A percentile compares a stretch with the other conserved stretches of the same genome.
Evolutionary conservation across 75 land plant species (phyloP).

Genomic region (Chamaecyparis obtusa): DNA sequence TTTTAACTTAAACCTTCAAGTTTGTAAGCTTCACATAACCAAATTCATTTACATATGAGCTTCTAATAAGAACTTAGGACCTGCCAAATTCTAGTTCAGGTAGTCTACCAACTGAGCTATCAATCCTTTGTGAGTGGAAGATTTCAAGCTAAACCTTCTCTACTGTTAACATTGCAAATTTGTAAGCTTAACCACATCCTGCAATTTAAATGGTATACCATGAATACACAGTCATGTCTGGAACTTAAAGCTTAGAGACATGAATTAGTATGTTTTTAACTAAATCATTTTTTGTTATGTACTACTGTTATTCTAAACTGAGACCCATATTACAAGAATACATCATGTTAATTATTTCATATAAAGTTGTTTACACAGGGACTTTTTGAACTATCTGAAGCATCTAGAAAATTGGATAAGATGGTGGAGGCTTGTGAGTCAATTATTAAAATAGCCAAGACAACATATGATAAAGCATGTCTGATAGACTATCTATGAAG

Average conservation of each 20-base stretch:
- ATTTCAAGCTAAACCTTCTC: too few relatives aligned
- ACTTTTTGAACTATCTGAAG: conserved; percentile 34
- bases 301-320: neutral
- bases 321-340: neutral
- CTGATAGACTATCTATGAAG: conserved; percentile 21
- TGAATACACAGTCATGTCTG: neutral
- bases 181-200: neutral
- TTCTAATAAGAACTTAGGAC: too few relatives aligned
- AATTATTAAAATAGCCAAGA: conserved; percentile 8
- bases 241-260: neutral
- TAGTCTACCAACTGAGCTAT: too few relatives aligned
- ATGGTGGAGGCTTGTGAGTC: conserved; percentile 27
- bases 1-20: too few relatives aligned
- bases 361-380: conserved; percentile 17
- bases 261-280: neutral
- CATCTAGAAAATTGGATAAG: conserved; percentile 19
- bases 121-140: too few relatives aligned
- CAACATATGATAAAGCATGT: conserved; percentile 16
- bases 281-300: neutral
- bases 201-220: neutral
- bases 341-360: neutral
- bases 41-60: too few relatives aligned
- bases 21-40: too few relatives aligned
- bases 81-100: too few relatives aligned
- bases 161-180: too few relatives aligned